A percentile compares a stretch with the other conserved stretches of the same genome.
phyloP scores from a whole-genome alignment of 805 yeast species.

The Metschnikowia borealis region DNA sequence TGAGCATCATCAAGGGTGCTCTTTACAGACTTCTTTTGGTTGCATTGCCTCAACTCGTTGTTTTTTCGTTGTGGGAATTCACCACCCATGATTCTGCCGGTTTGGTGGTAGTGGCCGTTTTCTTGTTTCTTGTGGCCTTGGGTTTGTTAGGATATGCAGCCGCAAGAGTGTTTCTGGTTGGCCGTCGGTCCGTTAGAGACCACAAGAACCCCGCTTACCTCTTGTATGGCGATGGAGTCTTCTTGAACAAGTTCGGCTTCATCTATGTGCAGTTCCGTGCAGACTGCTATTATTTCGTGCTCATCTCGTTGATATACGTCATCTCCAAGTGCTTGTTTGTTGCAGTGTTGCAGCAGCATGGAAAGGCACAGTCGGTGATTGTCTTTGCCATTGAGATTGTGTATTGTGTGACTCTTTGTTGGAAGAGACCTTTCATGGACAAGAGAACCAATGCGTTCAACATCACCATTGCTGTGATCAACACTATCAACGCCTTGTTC shows the following conservation, averaged over 20 bases:
- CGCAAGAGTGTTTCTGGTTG: conserved; percentile 66
- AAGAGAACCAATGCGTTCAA: conserved; percentile 92
- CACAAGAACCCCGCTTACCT: conserved; percentile 91
- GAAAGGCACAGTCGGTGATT: conserved; percentile 76
- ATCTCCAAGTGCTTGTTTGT: conserved; percentile 76
- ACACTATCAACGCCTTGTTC: conserved; percentile 76
- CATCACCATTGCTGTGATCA: conserved; percentile 77
- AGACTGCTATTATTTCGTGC: conserved; percentile 77
- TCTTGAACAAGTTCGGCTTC: conserved; percentile 87
- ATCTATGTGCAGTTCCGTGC: conserved; percentile 89
- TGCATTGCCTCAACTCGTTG: conserved; percentile 82
- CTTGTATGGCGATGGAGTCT: conserved; percentile 75
- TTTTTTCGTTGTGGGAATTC: conserved; percentile 86
- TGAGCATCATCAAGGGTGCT: conserved; percentile 80
- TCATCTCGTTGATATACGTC: conserved; percentile 59
- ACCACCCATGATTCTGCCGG: conserved; percentile 82
- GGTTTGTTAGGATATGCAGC: conserved; percentile 71
- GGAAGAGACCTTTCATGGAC: conserved; percentile 88
- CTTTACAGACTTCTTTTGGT: conserved; percentile 77
- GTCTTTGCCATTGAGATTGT: conserved; percentile 72
- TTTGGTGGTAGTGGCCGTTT: conserved; percentile 71
- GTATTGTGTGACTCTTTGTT: conserved; percentile 62
- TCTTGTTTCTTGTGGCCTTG: conserved; percentile 55
- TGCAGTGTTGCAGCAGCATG: conserved; percentile 77
- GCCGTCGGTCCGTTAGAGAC: conserved; percentile 62